Evolutionary conservation across 2,329 filamentous ascomycete genomes (phyloP).

Genomic region (Fusarium guadeloupense): DNA sequence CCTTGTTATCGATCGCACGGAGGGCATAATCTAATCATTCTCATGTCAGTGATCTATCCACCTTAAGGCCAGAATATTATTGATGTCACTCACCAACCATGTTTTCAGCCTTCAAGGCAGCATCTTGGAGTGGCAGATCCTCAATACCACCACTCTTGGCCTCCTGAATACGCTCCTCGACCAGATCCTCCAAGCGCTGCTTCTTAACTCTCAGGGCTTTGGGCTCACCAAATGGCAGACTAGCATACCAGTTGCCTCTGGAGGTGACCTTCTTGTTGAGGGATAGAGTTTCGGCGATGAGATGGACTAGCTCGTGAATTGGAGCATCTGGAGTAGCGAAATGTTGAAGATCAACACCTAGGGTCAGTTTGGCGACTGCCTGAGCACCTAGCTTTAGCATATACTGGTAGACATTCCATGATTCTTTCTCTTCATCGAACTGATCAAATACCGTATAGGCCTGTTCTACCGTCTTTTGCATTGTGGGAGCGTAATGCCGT

Average conservation of each 20-base stretch:
- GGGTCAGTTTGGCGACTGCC: slow-evolving; percentile 54
- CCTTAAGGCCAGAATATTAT: fast-evolving
- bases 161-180: slow-evolving; percentile 20
- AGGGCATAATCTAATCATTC: slow-evolving; percentile 58
- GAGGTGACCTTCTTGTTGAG: slow-evolving; percentile 68
- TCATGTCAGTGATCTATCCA: neutral
- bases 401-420: slow-evolving; percentile 60
- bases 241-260: slow-evolving; percentile 63
- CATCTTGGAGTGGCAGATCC: slow-evolving; percentile 56
- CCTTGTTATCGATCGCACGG: slow-evolving; percentile 63
- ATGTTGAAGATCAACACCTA: slow-evolving; percentile 57
- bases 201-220: slow-evolving; percentile 51
- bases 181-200: slow-evolving; percentile 44
- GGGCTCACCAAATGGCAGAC: slow-evolving; percentile 66
- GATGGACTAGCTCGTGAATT: slow-evolving; percentile 59
- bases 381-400: slow-evolving; percentile 61
- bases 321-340: slow-evolving; percentile 56
- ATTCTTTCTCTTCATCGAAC: slow-evolving; percentile 57
- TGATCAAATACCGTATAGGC: slow-evolving; percentile 61
- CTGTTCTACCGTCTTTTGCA: slow-evolving; percentile 63
- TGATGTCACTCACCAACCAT: slow-evolving; percentile 19
- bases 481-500: slow-evolving; percentile 66
- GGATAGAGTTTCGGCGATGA: slow-evolving; percentile 59
- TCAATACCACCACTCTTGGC: slow-evolving; percentile 30
- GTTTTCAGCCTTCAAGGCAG: slow-evolving; percentile 59